These are phyloP conservation scores for Curvularia sp. DNA, from an alignment of 2,329 filamentous ascomycete genomes.

Conservation along the genomic window DNA sequence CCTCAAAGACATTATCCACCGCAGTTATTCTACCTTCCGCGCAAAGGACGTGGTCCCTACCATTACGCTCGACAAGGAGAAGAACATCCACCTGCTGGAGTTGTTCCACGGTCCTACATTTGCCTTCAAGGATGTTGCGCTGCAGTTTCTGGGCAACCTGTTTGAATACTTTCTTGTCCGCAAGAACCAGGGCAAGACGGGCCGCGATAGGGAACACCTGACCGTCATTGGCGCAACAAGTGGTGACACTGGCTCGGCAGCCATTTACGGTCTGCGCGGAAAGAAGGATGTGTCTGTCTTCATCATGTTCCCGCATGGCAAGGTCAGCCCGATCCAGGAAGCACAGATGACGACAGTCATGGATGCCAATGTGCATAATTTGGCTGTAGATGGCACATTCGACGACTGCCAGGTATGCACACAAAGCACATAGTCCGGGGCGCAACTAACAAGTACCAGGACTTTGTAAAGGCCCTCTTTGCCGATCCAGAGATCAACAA, in stretches of 20 bases:
- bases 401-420: conserved; percentile 83
- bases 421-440: not conserved
- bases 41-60: conserved; percentile 78
- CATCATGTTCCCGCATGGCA: conserved; percentile 91
- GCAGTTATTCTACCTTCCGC: conserved; percentile 90
- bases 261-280: conserved; percentile 91
- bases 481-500: conserved; percentile 83
- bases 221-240: conserved; percentile 54
- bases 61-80: conserved; percentile 72
- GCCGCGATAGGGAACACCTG: conserved; percentile 64
- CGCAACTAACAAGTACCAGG: conserved; percentile 57
- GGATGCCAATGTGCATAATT: conserved; percentile 90
- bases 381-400: conserved; percentile 88
- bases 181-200: conserved; percentile 73
- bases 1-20: conserved; percentile 80
- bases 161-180: conserved; percentile 87
- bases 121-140: conserved; percentile 89
- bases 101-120: conserved; percentile 96
- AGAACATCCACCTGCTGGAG: conserved; percentile 85
- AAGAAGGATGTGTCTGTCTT: conserved; percentile 98
- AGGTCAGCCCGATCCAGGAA: conserved; percentile 90
- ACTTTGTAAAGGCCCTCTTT: conserved; percentile 94
- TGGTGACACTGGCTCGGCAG: conserved; percentile 81
- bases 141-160: conserved; percentile 95
- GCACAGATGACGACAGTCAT: conserved; percentile 96